Evolutionary conservation across 164 flowering plant genomes (phyloP), one percentile per base, ranked within the genome.

Genomic region (Stephania cephalantha): DNA sequence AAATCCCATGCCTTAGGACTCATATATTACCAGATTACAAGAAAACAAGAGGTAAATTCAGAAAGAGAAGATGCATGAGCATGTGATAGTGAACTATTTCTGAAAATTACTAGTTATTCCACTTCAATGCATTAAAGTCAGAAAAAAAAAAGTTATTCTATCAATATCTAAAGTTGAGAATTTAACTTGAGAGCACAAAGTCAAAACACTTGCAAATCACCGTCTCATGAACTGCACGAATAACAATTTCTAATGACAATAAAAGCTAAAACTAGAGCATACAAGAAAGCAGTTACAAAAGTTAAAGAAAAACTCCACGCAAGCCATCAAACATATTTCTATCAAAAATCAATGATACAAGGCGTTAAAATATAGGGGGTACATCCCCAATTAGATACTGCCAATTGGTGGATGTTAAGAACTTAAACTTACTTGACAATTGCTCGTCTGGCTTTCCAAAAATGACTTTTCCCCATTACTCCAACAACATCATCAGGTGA

Each of bases 401-500:
- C 70, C 46, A 68, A 68, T 68, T 18, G 35, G 0, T 68, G 44
- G 18, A 30, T 31, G 42, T 46, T 68, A 35, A 30, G 42, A 31
- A 35, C 45, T 65, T 70, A 30, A 73, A 88, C 95, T 89, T 83
- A 95, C 98, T 85, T 84, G 85, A 82, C 82, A 81, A 94, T 89
- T 65, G 85, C 92, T 78, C 78, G 84, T 79, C 98, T 85, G 22
- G 90, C 87, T 82, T 87, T 88, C 94, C 90, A 89, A 79, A 92
- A 91, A 53, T 85, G 88, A 65, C 90, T 89, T 76, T 84, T 88
- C 53, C 97, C 95, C 29, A 91, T 87, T 48, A 86, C 71, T 74
- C 86, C 88, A 1, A 91, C 89, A 71, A 91, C 88, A 81, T 89
- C 89, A 79, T 90, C 95, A 31, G 91, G 90, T 44, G 89, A 84